Percentiles rank a stretch among this genome's conserved stretches.
Evolutionary conservation across 192 early-diverging fungal genomes (phyloP).

Genomic region (Coemansia sp.): DNA sequence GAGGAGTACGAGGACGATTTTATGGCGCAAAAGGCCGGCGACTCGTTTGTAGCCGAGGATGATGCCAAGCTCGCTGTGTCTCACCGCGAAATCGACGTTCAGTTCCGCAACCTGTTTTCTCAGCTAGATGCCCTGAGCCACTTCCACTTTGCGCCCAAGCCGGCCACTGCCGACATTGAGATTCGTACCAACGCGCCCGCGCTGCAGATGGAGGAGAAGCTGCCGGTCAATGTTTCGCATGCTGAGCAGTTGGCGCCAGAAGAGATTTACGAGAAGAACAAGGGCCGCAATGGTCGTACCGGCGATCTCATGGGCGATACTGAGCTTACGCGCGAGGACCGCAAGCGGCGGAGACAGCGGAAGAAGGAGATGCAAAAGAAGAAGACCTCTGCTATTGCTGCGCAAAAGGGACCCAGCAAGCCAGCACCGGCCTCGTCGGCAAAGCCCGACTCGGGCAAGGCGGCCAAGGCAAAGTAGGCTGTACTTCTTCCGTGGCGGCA

Average conservation of each 20-base stretch:
- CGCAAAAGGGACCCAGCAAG: conserved; percentile 5
- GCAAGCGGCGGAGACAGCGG: conserved; percentile 64
- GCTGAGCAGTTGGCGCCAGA: conserved; percentile 81
- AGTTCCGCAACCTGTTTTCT: conserved; percentile 75
- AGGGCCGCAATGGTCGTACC: conserved; percentile 40
- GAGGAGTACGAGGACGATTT: conserved; percentile 93
- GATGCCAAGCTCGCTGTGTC: conserved; percentile 80
- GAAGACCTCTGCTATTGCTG: conserved; percentile 34
- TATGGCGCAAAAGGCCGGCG: conserved; percentile 58
- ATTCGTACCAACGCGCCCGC: conserved; percentile 78
- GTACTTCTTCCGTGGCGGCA: too few species aligned
- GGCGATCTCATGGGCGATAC: conserved; percentile 70
- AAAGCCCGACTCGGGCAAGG: conserved; percentile 3
- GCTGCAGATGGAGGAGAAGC: conserved; percentile 92
- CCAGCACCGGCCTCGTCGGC: background rate
- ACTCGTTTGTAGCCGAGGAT: conserved; percentile 44
- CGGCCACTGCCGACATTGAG: conserved; percentile 72
- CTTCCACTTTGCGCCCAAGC: conserved; percentile 90
- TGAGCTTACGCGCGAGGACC: conserved; percentile 76
- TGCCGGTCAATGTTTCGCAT: conserved; percentile 80
- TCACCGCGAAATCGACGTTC: conserved; percentile 76
- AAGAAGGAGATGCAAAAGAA: conserved; percentile 69
- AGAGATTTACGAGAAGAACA: conserved; percentile 84
- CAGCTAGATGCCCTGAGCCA: conserved; percentile 92
- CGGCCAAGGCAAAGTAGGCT: conserved; percentile 4